Conservation (phyloP, 2,329 filamentous ascomycete species). For the Colletotrichum zoysiae region DNA sequence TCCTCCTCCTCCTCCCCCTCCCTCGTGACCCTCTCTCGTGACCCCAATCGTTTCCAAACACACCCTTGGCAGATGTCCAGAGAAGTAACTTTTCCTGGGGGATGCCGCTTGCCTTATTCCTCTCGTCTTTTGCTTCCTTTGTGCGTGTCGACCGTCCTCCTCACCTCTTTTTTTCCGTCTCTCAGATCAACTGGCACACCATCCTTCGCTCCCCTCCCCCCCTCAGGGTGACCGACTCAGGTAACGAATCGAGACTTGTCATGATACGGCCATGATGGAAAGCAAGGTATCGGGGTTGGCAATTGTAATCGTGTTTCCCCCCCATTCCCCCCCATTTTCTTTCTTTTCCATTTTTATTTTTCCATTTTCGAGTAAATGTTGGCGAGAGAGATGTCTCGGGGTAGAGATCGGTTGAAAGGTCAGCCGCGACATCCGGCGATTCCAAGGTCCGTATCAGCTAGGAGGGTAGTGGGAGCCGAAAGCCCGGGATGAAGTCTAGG, state of each 20-base stretch:
- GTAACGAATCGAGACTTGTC: not conserved
- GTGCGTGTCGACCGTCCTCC: not conserved
- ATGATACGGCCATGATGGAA: not conserved
- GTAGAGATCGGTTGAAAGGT: not conserved
- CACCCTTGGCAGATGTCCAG: conserved; percentile 2
- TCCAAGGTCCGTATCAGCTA: not conserved
- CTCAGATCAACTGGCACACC: not conserved
- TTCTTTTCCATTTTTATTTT: too few relatives aligned
- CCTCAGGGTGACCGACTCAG: too few relatives aligned
- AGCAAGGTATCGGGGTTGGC: not conserved
- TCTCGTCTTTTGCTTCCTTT: not conserved
- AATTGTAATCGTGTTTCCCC: too few relatives aligned
- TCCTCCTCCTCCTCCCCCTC: too few relatives aligned
- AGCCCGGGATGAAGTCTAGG: not conserved
- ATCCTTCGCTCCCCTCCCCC: too few relatives aligned
- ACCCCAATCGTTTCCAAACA: not conserved
- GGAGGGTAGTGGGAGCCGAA: not conserved
- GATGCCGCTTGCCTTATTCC: too few relatives aligned
- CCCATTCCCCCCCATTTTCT: too few relatives aligned
- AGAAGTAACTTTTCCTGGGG: conserved; percentile 4
- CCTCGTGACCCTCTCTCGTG: not conserved
- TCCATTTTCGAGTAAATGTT: not conserved
- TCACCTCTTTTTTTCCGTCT: not conserved
- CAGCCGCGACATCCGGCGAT: not conserved
- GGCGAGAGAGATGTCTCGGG: not conserved